These are phyloP conservation scores for Blastocystis hominis DNA, from an alignment of 352 stramenopile species.

Conservation along the genomic window DNA sequence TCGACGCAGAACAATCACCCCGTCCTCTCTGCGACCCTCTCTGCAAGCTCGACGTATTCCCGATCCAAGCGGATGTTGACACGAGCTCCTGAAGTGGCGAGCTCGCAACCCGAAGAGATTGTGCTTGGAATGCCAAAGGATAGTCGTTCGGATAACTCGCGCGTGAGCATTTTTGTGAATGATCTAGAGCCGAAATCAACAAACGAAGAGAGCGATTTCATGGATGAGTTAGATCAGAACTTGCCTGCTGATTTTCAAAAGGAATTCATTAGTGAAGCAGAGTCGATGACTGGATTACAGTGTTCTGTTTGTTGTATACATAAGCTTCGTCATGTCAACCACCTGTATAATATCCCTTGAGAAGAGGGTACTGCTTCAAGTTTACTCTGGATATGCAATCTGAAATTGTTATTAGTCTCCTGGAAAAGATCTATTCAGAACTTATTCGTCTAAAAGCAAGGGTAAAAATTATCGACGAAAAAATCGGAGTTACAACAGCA, in stretches of 20 bases:
- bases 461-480: neutral
- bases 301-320: conserved; percentile 2
- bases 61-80: neutral
- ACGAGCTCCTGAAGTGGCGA: neutral
- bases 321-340: neutral
- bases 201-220: neutral
- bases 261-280: neutral
- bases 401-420: neutral
- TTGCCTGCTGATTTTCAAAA: neutral
- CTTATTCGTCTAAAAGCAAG: conserved; percentile 6
- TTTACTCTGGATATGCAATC: neutral
- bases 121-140: neutral
- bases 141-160: neutral
- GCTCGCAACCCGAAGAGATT: neutral
- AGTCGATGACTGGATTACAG: neutral
- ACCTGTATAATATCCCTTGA: neutral
- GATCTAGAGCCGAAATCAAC: neutral
- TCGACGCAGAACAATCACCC: neutral
- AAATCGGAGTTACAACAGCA: neutral
- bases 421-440: conserved; percentile 37
- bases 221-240: neutral
- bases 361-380: neutral
- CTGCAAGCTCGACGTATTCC: neutral
- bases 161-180: neutral
- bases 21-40: neutral